Evolutionary conservation across 2,329 filamentous ascomycete species (phyloP), one percentile per base, ranked within the genome.

Genomic region (Aspergillus jensenii): DNA sequence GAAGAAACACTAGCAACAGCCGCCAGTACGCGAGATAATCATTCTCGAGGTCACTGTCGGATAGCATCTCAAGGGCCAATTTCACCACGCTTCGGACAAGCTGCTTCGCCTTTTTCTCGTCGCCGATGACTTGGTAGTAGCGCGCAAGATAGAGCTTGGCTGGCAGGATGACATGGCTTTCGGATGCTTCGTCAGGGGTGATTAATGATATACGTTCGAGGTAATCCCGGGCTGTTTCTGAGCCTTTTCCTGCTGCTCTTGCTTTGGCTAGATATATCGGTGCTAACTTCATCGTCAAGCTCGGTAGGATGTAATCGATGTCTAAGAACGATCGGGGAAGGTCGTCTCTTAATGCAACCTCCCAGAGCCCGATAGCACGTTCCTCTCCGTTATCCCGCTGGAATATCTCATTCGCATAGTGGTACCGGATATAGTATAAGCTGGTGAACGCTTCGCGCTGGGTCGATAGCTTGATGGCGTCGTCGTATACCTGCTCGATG

Each of bases 31-130:
- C 68, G 11, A 66, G 54, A 39, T 56, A 65, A 47, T 71, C 69
- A 49, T 71, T 73, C 15, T 59, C 59, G 11, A 56, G 48, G 40
- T 73, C 69, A 6, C 67, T 59, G 43, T 72, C 69, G 3, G 61
- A 66, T 3, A 72, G 57, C 27, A 71, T 59, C 51, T 72, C 69
- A 15, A 71, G 45, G 1, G 66, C 66, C 1, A 67, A 41, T 47
- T 67, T 66, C 27, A 71, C 55, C n/a, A 63, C 19, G 17, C 62
- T 62, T 14, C 61, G 62, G 4, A 62, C 52, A 12, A 60, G 50
- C 21, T 67, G 62, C n/a, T 60, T 65, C 1, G 66, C 68, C 35
- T 61, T 59, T 11, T 58, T 33, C 40, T 56, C 55, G 31, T 68
- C 56, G 5, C 62, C 63, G 35, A 62, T 48, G 3, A 65, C 46